phyloP scores from a whole-genome alignment of 2,329 filamentous ascomycete species.

The Aspergillus novoparasiticus region DNA sequence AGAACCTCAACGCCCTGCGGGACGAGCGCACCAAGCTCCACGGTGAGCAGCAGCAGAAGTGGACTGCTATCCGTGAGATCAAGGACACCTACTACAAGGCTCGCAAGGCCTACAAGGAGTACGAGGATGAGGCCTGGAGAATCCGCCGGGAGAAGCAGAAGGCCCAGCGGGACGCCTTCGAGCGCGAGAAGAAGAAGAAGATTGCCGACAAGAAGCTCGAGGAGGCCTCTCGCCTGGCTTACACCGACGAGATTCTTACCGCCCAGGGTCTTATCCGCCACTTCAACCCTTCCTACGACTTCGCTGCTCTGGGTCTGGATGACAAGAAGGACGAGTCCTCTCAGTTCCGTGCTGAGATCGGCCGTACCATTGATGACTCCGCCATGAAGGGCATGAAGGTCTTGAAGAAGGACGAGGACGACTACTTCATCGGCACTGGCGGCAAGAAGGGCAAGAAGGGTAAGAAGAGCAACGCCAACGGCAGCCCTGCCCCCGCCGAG shows the following conservation, averaged over 20 bases:
- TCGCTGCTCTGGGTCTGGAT: conserved; percentile 58
- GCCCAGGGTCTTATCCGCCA: conserved; percentile 86
- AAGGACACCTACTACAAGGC: conserved; percentile 86
- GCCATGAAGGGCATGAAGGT: conserved; percentile 83
- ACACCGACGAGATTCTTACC: conserved; percentile 87
- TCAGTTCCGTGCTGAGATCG: conserved; percentile 75
- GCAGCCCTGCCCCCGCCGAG: conserved; percentile 52
- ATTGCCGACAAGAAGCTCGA: conserved; percentile 58
- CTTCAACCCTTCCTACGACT: conserved; percentile 83
- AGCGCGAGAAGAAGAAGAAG: conserved; percentile 54
- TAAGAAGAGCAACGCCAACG: conserved; percentile 63
- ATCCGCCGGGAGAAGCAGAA: conserved; percentile 75
- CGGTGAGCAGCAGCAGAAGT: conserved; percentile 85
- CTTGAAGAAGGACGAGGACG: conserved; percentile 85
- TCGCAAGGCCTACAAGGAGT: conserved; percentile 79
- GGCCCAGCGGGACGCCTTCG: conserved; percentile 68
- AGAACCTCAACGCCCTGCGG: conserved; percentile 79
- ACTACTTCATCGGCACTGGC: conserved; percentile 73
- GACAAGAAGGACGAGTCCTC: conserved; percentile 55
- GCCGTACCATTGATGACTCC: conserved; percentile 82
- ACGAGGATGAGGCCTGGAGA: conserved; percentile 80
- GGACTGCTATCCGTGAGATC: conserved; percentile 75
- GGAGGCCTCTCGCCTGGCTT: conserved; percentile 70
- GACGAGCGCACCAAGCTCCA: conserved; percentile 85
- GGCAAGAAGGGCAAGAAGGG: conserved; percentile 88